phyloP scores from a whole-genome alignment of 495 filamentous ascomycete species.

The Penicillium alfredii region DNA sequence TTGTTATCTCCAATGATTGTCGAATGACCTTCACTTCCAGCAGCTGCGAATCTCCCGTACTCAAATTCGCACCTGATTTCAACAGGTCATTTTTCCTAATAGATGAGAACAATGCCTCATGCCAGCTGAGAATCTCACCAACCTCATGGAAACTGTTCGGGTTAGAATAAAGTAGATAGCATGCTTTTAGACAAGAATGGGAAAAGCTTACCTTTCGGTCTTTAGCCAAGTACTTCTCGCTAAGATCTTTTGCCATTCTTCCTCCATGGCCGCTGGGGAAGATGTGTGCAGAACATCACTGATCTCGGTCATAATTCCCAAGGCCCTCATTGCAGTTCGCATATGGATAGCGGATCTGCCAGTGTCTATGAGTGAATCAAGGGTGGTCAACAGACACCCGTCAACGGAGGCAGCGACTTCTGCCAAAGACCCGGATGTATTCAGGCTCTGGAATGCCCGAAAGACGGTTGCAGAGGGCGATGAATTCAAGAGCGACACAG shows the following conservation, averaged over 20 bases:
- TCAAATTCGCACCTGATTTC: slow-evolving; percentile 51
- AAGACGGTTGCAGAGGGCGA: slow-evolving; percentile 67
- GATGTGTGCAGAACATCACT: slow-evolving; percentile 64
- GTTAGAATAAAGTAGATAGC: slow-evolving; percentile 19
- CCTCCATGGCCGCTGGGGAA: slow-evolving; percentile 53
- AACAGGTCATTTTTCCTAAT: slow-evolving; percentile 61
- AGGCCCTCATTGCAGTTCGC: slow-evolving; percentile 57
- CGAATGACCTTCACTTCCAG: slow-evolving; percentile 70
- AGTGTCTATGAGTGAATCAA: slow-evolving; percentile 50
- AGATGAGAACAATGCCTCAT: slow-evolving; percentile 77
- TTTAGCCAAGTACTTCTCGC: slow-evolving; percentile 70
- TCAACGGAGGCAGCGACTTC: slow-evolving; percentile 51
- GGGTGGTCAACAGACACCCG: slow-evolving; percentile 55
- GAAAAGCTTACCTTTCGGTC: slow-evolving; percentile 55
- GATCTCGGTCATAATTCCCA: slow-evolving; percentile 76
- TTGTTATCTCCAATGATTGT: slow-evolving; percentile 64
- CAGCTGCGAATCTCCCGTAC: slow-evolving; percentile 55
- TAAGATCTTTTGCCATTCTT: slow-evolving; percentile 56
- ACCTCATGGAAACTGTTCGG: slow-evolving; percentile 69
- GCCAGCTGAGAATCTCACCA: slow-evolving; percentile 70
- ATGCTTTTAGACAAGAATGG: no score
- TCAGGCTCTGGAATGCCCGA: slow-evolving; percentile 70
- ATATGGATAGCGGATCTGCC: slow-evolving; percentile 55
- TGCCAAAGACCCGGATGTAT: slow-evolving; percentile 53
- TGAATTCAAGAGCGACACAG: slow-evolving; percentile 55